Conservation (phyloP, 345 rosid genomes). For the Ailanthus altissimus region DNA sequence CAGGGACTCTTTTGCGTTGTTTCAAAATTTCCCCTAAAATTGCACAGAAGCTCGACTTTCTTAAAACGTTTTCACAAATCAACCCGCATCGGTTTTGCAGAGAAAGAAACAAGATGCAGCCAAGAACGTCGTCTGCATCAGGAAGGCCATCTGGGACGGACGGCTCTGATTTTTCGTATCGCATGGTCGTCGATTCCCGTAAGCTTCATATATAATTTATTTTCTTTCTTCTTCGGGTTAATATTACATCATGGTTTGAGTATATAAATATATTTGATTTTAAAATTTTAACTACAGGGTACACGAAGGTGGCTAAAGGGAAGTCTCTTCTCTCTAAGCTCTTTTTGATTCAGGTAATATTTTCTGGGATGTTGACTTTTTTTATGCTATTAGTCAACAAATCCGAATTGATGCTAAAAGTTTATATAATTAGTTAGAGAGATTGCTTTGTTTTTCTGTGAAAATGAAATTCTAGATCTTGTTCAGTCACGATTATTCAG, state of each 20-base stretch:
- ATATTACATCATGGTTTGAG: background rate
- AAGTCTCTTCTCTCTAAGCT: constrained; percentile 41
- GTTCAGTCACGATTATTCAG: background rate
- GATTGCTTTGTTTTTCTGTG: background rate
- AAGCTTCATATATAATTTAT: constrained; percentile 28
- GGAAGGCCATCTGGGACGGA: constrained; percentile 78
- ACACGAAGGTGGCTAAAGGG: constrained; percentile 56
- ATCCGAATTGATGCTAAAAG: background rate
- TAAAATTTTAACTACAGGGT: constrained; percentile 35
- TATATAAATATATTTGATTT: constrained; percentile 1
- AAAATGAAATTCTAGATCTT: background rate
- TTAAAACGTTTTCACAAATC: background rate
- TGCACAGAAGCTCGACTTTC: no score
- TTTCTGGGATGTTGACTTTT: background rate
- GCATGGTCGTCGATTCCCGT: constrained; percentile 94
- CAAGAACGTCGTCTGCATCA: constrained; percentile 6
- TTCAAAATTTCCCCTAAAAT: no score
- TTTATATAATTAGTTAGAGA: background rate
- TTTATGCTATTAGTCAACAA: background rate
- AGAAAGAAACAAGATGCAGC: constrained; percentile 16
- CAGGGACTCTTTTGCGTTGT: background rate
- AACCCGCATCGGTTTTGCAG: background rate
- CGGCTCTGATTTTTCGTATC: constrained; percentile 82
- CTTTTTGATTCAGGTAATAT: constrained; percentile 44
- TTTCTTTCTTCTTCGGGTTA: background rate